These are phyloP conservation scores for Leccinum variicolor DNA, from an alignment of 768 basidiomycete species.

Conservation along the genomic window DNA sequence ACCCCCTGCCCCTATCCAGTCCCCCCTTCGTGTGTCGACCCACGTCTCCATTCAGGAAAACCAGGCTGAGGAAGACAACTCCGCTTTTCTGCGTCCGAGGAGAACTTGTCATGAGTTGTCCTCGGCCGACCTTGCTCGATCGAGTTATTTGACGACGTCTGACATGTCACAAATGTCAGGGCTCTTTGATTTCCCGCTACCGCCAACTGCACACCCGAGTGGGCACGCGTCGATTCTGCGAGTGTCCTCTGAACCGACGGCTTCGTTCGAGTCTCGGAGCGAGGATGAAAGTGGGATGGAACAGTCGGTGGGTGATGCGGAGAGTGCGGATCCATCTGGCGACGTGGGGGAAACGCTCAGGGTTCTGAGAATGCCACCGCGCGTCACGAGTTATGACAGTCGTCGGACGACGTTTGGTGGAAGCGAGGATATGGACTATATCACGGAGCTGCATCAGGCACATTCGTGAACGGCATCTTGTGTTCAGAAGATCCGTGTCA, in stretches of 20 bases:
- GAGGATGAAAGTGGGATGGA: neutral
- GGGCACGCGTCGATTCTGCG: constrained; percentile 42
- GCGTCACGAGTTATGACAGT: constrained; percentile 10
- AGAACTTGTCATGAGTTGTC: constrained; percentile 19
- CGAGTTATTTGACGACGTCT: constrained; percentile 65
- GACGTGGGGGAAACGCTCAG: constrained; percentile 17
- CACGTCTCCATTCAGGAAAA: constrained; percentile 22
- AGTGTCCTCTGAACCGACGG: constrained; percentile 37
- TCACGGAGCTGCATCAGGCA: constrained; percentile 12
- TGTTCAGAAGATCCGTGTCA: neutral
- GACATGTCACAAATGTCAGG: constrained; percentile 61
- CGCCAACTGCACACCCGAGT: constrained; percentile 39
- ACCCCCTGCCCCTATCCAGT: constrained; percentile 12
- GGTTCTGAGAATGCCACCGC: constrained; percentile 5
- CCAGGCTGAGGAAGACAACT: neutral
- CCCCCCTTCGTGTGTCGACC: constrained; percentile 15
- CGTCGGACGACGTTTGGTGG: constrained; percentile 27
- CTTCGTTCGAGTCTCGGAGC: neutral
- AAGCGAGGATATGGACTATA: constrained; percentile 22
- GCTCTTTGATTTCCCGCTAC: constrained; percentile 69
- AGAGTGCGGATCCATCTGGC: neutral
- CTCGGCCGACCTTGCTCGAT: constrained; percentile 36
- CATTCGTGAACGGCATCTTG: constrained; percentile 5
- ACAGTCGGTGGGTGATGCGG: neutral
- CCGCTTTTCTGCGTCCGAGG: constrained; percentile 12